Conservation (phyloP, 2,329 filamentous ascomycete species). For the Lachnum nothofagi region DNA sequence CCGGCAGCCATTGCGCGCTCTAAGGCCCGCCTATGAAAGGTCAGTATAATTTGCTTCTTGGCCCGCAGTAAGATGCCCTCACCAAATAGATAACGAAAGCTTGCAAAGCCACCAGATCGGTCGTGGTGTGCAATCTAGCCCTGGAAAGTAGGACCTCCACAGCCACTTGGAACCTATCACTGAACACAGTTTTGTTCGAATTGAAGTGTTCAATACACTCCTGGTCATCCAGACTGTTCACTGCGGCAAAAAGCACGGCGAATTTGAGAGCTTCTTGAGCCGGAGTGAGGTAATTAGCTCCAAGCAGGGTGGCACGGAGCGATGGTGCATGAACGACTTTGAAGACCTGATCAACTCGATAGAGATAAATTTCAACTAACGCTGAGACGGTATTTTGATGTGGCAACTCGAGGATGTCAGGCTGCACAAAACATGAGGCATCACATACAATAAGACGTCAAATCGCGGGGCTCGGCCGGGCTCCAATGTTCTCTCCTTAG, state of each 20-base stretch:
- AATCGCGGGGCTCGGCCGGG: not conserved
- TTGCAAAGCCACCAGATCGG: constrained; percentile 3
- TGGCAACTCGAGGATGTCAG: not conserved
- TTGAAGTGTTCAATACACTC: not conserved
- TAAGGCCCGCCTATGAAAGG: constrained; percentile 1
- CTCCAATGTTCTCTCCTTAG: not conserved
- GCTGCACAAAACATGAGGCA: constrained; percentile 4
- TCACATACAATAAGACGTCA: constrained; percentile 3
- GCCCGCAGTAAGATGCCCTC: not conserved
- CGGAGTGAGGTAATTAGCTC: not conserved
- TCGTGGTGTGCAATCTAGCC: not conserved
- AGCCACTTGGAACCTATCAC: not conserved
- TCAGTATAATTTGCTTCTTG: not conserved
- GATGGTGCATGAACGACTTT: constrained; percentile 1
- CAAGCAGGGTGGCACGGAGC: not conserved
- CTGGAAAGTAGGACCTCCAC: constrained; percentile 1
- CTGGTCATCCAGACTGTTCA: not conserved
- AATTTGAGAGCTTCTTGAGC: constrained; percentile 2
- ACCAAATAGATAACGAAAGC: constrained; percentile 8
- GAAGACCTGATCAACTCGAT: constrained; percentile 4
- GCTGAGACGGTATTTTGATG: not conserved
- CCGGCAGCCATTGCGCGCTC: not conserved
- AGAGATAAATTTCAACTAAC: not conserved
- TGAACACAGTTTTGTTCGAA: not conserved
- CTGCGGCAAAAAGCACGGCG: not conserved